Percentiles rank a stretch among this genome's conserved stretches.
phyloP scores from a whole-genome alignment of 2,329 filamentous ascomycete genomes.

The Grosmannia huntii region DNA sequence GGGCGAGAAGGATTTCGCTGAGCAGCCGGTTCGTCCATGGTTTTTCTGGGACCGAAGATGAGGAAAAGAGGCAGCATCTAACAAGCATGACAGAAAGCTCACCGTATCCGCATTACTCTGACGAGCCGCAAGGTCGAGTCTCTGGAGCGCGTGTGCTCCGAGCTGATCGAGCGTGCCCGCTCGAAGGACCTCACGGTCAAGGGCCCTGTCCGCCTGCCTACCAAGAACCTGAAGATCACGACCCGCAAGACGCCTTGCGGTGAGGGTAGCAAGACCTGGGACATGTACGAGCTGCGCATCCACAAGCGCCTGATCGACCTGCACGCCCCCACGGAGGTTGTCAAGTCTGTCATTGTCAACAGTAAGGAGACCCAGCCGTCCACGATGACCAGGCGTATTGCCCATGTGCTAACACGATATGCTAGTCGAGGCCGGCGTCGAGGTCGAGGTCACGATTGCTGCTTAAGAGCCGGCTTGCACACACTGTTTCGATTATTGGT shows the following conservation, averaged over 20 bases:
- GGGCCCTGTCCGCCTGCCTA: constrained; percentile 92
- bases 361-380: constrained; percentile 21
- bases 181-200: constrained; percentile 97
- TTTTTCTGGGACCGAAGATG: neutral
- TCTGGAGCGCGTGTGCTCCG: constrained; percentile 95
- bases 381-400: neutral
- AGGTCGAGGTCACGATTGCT: constrained; percentile 87
- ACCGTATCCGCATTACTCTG: constrained; percentile 67
- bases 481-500: neutral
- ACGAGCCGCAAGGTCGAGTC: constrained; percentile 88
- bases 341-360: constrained; percentile 95
- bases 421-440: constrained; percentile 67
- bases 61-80: neutral
- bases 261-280: constrained; percentile 99
- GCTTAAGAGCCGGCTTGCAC: constrained; percentile 26
- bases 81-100: constrained; percentile 10
- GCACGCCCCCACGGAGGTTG: constrained; percentile 92
- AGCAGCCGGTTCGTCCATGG: constrained; percentile 56
- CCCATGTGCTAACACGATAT: neutral
- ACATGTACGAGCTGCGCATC: constrained; percentile 89
- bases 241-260: constrained; percentile 98
- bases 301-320: constrained; percentile 98
- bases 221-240: constrained; percentile 92
- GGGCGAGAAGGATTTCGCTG: constrained; percentile 85
- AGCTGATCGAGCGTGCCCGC: constrained; percentile 97